Conservation (phyloP, 1,139 yeast species). For the Taphrina pruni region DNA sequence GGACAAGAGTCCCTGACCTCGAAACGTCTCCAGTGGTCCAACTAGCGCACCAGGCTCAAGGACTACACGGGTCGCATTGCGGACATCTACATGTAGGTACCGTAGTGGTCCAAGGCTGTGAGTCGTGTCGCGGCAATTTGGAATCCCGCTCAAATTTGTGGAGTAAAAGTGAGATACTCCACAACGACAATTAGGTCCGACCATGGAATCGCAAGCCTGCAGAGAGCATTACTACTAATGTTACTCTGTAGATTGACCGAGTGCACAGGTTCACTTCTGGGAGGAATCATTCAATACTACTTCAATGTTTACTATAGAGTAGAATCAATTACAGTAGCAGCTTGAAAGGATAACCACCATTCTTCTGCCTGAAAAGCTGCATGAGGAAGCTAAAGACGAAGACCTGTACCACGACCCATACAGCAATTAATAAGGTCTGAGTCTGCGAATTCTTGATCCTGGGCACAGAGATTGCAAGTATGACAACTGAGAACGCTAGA, state of each 20-base stretch:
- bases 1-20: no score
- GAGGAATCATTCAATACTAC: no score
- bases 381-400: constrained; percentile 60
- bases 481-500: constrained; percentile 54
- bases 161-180: not conserved
- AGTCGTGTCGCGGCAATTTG: not conserved
- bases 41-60: no score
- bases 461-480: constrained; percentile 62
- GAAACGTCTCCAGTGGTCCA: no score
- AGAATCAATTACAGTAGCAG: constrained; percentile 48
- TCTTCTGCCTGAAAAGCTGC: constrained; percentile 62
- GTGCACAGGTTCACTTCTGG: no score
- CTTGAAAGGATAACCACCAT: constrained; percentile 63
- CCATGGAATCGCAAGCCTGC: no score
- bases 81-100: not conserved
- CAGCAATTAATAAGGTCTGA: constrained; percentile 58
- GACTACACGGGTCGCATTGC: no score
- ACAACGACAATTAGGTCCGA: no score
- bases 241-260: no score
- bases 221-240: no score
- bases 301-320: no score
- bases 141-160: not conserved
- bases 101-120: not conserved
- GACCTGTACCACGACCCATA: constrained; percentile 55
- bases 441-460: constrained; percentile 55